phyloP scores from a whole-genome alignment of 352 stramenopile genomes.

The Globisporangium paddicum region DNA sequence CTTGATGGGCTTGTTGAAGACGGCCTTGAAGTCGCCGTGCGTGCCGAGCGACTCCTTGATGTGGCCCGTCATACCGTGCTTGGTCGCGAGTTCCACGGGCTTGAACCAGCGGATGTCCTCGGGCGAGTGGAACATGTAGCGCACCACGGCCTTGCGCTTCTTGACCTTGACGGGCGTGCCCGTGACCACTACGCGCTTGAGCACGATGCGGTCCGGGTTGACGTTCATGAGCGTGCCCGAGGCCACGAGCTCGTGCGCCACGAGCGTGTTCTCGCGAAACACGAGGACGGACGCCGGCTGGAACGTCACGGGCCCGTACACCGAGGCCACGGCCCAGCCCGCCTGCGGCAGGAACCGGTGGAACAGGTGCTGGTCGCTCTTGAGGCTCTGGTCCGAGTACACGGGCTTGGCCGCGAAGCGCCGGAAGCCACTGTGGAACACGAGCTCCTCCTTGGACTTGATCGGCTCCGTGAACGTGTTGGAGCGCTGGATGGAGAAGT shows the following conservation, averaged over 20 bases:
- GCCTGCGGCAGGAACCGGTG: slow-evolving; percentile 94
- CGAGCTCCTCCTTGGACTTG: slow-evolving; percentile 95
- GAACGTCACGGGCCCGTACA: slow-evolving; percentile 95
- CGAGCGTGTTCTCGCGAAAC: slow-evolving; percentile 71
- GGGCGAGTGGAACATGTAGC: slow-evolving; percentile 99
- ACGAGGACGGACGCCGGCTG: slow-evolving; percentile 95
- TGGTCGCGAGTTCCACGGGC: slow-evolving; percentile 96
- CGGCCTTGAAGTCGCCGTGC: slow-evolving; percentile 98
- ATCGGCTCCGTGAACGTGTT: slow-evolving; percentile 82
- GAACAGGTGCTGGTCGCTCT: slow-evolving; percentile 99
- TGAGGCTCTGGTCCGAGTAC: slow-evolving; percentile 98
- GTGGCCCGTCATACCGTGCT: slow-evolving; percentile 97
- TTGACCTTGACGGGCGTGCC: slow-evolving; percentile 98
- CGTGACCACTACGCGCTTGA: slow-evolving; percentile 98
- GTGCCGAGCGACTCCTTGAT: slow-evolving; percentile 98
- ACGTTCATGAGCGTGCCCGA: slow-evolving; percentile 94
- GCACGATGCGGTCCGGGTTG: slow-evolving; percentile 96
- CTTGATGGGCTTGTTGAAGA: slow-evolving; percentile 99
- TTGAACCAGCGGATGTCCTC: slow-evolving; percentile 99
- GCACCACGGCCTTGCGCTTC: slow-evolving; percentile 96
- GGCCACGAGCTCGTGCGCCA: slow-evolving; percentile 83
- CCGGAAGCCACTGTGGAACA: slow-evolving; percentile 96
- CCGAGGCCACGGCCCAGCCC: slow-evolving; percentile 88
- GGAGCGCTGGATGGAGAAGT: slow-evolving; percentile 93
- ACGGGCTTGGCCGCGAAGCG: slow-evolving; percentile 91